phyloP scores from a whole-genome alignment of 768 basidiomycete genomes.

The Kondoa malvinella region DNA sequence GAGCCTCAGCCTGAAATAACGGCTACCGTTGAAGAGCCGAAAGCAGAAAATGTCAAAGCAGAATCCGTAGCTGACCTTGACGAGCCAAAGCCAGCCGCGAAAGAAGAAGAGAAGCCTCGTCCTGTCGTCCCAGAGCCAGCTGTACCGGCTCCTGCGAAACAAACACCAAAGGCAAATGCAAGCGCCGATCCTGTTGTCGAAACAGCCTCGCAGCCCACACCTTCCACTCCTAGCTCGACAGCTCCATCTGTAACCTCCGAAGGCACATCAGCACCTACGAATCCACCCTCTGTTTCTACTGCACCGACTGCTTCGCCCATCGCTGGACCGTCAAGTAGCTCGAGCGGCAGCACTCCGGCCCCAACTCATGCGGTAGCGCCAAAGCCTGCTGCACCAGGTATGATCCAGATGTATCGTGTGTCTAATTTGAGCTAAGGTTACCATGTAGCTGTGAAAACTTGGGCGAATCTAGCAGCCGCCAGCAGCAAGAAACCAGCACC shows the following conservation, averaged over 20 bases:
- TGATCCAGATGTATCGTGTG: not conserved
- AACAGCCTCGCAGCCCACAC: not conserved
- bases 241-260: not conserved
- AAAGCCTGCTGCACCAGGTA: no score
- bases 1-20: no score
- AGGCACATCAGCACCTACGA: not conserved
- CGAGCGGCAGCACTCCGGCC: no score
- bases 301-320: not conserved
- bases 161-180: not conserved
- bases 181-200: not conserved
- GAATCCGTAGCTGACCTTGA: no score
- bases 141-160: not conserved
- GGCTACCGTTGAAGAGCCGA: no score
- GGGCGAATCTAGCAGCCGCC: not conserved
- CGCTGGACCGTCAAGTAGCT: not conserved
- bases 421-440: not conserved
- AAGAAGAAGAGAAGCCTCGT: no score
- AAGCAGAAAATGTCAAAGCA: no score
- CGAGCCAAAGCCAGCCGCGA: no score
- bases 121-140: not conserved
- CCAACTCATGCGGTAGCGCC: not conserved
- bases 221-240: not conserved
- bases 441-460: not conserved
- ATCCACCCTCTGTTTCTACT: not conserved
- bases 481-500: not conserved